Evolutionary conservation across 148 eudicot species (phyloP), one percentile per base, ranked within the genome.

Genomic region (Gaultheria prostrata): DNA sequence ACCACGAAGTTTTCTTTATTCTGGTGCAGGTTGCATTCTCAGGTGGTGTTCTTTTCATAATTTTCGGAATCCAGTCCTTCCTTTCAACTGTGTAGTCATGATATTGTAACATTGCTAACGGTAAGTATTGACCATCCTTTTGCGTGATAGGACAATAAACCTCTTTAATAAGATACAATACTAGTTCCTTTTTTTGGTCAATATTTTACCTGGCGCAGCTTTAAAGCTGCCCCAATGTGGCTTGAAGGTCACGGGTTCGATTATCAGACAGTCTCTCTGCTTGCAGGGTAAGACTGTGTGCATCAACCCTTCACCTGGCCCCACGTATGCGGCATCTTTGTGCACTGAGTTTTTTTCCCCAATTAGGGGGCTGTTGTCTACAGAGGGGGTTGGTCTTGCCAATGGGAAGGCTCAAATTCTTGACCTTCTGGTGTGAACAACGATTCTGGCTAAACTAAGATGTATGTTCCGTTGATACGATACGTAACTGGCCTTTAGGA

Each of bases 31-130:
- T 97, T 88, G 92, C 92, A 21, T 92, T 97, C 77, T 90, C 90
- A 17, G 95, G 98, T 84, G 99, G 99, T 24, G 83, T 91, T 89
- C 96, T 95, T 71, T 97, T 97, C 91, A 95, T 95, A 80, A 85
- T 93, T 86, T 97, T 97, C 18, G 98, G 99, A 59, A 91, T 97
- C 83, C 98, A 95, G 73, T 97, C 98, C 73, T 87, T 95, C 85
- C 90, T 97, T 51, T 85, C 94, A 53, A 91, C 95, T n/a, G 88
- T 92, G 8, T 78, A 90, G 48, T 91, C 82, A 80, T 88, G 89
- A 88, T 74, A 80, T 35, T 33, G 49, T 57, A n/a, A 82, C 72
- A 70, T 84, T 77, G 75, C 33, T 72, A 26, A 48, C 67, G 88
- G 88, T 86, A 67, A 81, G 84, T 86, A 76, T 15, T 21, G 17